These are phyloP conservation scores for Grosmannia penicillata DNA, from an alignment of 2,329 filamentous ascomycete genomes.

Conservation along the genomic window DNA sequence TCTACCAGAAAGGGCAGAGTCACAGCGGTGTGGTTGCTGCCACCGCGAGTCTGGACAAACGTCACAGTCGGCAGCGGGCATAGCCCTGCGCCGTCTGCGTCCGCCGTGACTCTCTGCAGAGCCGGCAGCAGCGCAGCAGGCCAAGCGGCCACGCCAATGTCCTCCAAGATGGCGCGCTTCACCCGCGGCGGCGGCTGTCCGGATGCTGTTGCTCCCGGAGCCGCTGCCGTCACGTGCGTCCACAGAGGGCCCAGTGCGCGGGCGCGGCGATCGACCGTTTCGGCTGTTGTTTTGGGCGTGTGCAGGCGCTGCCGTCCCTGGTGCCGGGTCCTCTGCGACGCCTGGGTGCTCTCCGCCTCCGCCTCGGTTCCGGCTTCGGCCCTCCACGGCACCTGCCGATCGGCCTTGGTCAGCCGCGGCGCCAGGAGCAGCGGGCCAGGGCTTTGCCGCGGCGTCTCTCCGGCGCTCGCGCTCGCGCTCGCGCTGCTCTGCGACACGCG, in stretches of 20 bases:
- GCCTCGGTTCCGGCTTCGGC: slow-evolving; percentile 34
- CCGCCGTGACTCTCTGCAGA: not conserved
- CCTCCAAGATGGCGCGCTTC: slow-evolving; percentile 25
- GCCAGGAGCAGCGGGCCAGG: slow-evolving; percentile 34
- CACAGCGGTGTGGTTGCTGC: not conserved
- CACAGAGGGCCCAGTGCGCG: slow-evolving; percentile 53
- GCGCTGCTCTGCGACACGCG: slow-evolving; percentile 13
- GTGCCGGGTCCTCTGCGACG: too few species aligned
- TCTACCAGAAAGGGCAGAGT: slow-evolving; percentile 6
- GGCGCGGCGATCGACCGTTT: slow-evolving; percentile 35
- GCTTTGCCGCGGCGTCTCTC: not conserved
- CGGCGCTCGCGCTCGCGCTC: too few species aligned
- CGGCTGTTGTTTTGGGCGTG: not conserved
- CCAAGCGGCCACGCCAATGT: slow-evolving; percentile 14
- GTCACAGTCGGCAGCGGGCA: slow-evolving; percentile 4
- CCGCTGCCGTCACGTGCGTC: slow-evolving; percentile 25
- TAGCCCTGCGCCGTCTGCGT: not conserved
- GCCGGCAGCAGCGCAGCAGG: slow-evolving; percentile 1
- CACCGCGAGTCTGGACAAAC: slow-evolving; percentile 4
- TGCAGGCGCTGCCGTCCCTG: too few species aligned
- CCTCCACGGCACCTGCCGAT: slow-evolving; percentile 47
- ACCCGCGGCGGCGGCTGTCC: not conserved
- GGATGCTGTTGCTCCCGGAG: slow-evolving; percentile 4
- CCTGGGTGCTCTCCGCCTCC: slow-evolving; percentile 19
- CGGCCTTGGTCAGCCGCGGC: slow-evolving; percentile 53